Base-by-base conservation (phyloP, 495 filamentous ascomycete species). In the Annulohypoxylon moriforme region DNA sequence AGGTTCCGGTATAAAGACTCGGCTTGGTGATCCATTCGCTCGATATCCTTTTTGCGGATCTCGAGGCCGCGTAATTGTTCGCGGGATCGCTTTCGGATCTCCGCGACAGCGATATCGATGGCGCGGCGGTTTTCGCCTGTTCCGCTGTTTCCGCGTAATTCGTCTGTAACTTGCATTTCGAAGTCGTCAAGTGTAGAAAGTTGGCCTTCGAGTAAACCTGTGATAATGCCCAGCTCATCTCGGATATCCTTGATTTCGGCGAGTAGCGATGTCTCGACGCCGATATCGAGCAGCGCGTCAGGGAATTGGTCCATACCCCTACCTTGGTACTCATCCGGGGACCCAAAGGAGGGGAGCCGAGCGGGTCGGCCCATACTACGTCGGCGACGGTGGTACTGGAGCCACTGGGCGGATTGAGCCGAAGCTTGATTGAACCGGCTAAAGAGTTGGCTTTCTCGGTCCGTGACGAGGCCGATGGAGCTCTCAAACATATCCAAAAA, bases 401-500 rank as follows among this genome's bases (percentile, higher is more conserved):
- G 78, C 89, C 89, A 91, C 8, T 81, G 73, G 1, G 88, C 88
- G 7, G 89, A 89, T 64, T 87, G 84, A 1, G 80, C 84, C 0
- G 88, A 91, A 0, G 89, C 89, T 14, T 75, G 75, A 66, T 91
- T 90, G 79, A 91, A 92, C 22, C 84, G 82, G 34, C 84, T 84
- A 69, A 91, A 92, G 2, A 92, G 84, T 1, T 86, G 70, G 13
- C 88, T 90, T 74, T 92, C 90, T 42, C 80, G 75, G 68, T 91
- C 87, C 1, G 89, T 92, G 3, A 83, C 89, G 44, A 85, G 82
- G 44, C 90, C 90, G 61, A 92, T 91, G 0, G 85, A 88, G 14
- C 81, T 85, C 66, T 91, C 90, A 67, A 92, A 92, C 88, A 92
- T 91, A 66, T 92, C 90, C 22, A 92, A 64, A 62, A 92, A 92